A percentile compares a stretch with the other conserved stretches of the same genome.
phyloP scores from a whole-genome alignment of 306 rosid species.

The Inga laurina region DNA sequence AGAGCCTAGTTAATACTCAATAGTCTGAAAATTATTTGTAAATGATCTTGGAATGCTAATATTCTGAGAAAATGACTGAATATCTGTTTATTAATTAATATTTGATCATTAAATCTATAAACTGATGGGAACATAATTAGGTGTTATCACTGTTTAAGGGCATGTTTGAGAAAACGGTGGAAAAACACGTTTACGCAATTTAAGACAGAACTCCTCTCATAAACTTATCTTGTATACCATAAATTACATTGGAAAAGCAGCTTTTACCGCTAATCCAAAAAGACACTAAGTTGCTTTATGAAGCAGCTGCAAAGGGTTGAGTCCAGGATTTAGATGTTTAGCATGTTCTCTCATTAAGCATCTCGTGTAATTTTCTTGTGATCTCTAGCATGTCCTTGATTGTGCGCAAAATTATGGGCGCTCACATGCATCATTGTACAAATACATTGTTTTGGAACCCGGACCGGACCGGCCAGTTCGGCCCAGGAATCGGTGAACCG shows the following conservation, averaged over 20 bases:
- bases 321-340: constrained; percentile 11
- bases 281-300: neutral
- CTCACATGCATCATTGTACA: constrained; percentile 27
- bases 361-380: neutral
- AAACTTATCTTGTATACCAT: too few relatives aligned
- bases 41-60: constrained; percentile 17
- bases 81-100: neutral
- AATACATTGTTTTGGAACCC: too few relatives aligned
- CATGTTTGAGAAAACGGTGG: too few relatives aligned
- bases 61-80: constrained; percentile 10
- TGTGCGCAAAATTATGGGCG: neutral
- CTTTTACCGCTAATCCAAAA: too few relatives aligned
- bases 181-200: too few relatives aligned
- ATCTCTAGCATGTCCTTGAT: neutral
- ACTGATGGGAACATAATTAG: neutral
- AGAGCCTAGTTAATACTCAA: neutral
- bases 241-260: too few relatives aligned
- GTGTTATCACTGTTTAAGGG: neutral
- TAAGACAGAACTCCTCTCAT: too few relatives aligned
- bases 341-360: neutral
- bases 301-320: constrained; percentile 16
- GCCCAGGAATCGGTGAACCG: too few relatives aligned
- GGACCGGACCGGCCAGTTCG: too few relatives aligned
- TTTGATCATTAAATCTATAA: constrained; percentile 2
- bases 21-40: constrained; percentile 9